Percentiles rank a stretch among this genome's conserved stretches.
Conservation (phyloP, 306 rosid genomes). For the Potentilla sterilis region DNA sequence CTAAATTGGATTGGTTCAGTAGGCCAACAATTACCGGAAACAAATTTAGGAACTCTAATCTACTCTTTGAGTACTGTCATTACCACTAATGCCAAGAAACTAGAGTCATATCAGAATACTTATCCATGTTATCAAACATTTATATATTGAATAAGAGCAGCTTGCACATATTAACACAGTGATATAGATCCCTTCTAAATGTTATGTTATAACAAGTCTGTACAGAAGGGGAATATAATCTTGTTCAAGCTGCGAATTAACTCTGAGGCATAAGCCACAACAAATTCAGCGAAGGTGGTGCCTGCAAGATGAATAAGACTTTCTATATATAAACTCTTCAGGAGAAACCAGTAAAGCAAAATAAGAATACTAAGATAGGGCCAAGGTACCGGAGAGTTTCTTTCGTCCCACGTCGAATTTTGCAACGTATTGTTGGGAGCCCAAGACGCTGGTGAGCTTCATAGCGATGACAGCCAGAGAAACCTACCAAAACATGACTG, state of each 20-base stretch:
- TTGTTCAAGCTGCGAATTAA: background rate
- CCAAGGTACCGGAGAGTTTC: slow-evolving; percentile 71
- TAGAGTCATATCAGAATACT: background rate
- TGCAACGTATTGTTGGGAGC: slow-evolving; percentile 85
- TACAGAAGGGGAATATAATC: background rate
- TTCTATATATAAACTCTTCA: background rate
- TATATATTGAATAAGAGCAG: background rate
- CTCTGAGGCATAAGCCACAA: background rate
- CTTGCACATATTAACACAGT: background rate
- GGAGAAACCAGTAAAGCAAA: background rate
- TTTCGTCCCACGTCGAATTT: slow-evolving; percentile 88
- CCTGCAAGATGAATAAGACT: slow-evolving; percentile 45
- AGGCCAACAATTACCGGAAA: no score
- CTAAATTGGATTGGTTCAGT: no score
- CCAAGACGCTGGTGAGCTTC: slow-evolving; percentile 96
- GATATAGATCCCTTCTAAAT: background rate
- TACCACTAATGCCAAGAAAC: no score
- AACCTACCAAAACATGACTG: slow-evolving; percentile 43
- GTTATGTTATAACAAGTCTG: background rate
- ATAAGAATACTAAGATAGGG: background rate
- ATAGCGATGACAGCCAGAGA: slow-evolving; percentile 92
- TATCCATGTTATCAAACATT: background rate
- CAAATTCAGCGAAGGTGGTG: slow-evolving; percentile 73
- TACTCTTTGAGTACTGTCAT: no score
- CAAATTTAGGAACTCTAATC: no score